Base-by-base conservation (phyloP, 202 grass and related monocot species). In the Setaria viridis region DNA sequence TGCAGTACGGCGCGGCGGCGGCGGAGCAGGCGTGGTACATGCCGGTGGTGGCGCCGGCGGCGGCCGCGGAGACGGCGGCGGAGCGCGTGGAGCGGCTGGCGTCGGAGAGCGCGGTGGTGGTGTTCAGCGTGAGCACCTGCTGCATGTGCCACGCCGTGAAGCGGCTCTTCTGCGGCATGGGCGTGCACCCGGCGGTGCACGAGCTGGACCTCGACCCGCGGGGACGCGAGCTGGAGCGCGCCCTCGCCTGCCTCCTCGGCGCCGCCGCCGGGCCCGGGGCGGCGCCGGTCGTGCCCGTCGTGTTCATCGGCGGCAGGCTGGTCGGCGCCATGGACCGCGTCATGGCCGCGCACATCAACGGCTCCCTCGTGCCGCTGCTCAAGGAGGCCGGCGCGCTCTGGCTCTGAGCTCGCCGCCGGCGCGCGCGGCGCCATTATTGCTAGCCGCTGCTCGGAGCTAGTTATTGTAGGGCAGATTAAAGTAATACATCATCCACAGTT, bases 121-220 rank as follows among this genome's bases (percentile, higher is more conserved):
- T 95, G 54, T 95, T 95, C 93, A 94, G 93, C 82, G 88, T 94
- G 75, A 99, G 93, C 91, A 94, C 48, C 62, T 99, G 96, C 82
- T 95, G 96, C 91, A 99, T 95, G 96, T 95, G 96, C 84, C 96
- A 99, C 85, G 93, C 96, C 34, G 93, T 98, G 90, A 95, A 95
- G 86, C 84, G 93, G 21, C 93, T 98, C 78, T 98, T 98, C 89
- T 95, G 91, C 64, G 95, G 93, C 83, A 94, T 95, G 91, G 95
- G 95, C 43, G 93, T 98, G 34, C 88, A 93, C 88, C 93, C 93
- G 19, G 84, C 86, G 2, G 91, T 94, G 63, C 87, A 94, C 78
- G 93, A 95, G 84, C 91, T 99, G 7, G 96, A 99, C 93, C 83
- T 89, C 54, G 91, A 95, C 49, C 93, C 89, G 1, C 65, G 88